Evolutionary conservation across 257 asterid genomes (phyloP), one percentile per base, ranked within the genome.

Genomic region (Ilex asprella): DNA sequence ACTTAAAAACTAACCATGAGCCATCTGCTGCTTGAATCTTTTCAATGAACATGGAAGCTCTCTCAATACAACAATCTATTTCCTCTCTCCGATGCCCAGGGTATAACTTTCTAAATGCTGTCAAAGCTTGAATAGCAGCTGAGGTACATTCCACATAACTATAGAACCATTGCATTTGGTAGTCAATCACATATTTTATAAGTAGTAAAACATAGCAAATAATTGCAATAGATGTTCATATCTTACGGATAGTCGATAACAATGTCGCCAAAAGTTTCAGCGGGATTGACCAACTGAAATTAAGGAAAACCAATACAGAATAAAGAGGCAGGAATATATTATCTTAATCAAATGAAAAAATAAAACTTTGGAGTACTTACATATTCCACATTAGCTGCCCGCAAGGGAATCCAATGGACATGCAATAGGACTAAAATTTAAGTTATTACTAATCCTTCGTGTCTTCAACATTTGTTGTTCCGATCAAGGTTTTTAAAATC

Each of bases 181-280:
- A 21, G 65, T 46, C 30, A 62, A 69, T 67, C 31, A 60, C 55
- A 51, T 30, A 32, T 39, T 49, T 53, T 21, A 21, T 21, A 21
- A 21, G 54, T 49, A 11, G 16, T 15, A 12, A 15, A 12, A 11
- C 54, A 49, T 3, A 32, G 67, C 27, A 39, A 64, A 49, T 3
- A 43, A 65, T 49, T 60, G 69, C 62, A 75, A 39, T 67, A 29
- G 65, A 68, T 31, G 69, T 75, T 76, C 63, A 61, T 56, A 65
- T 81, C 99, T 89, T 85, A 93, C 97, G 97, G 94, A 72, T 92
- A 92, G 75, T 92, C 99, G 75, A 92, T 92, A 67, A 89, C 96
- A 63, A 92, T 93, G 79, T 93, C 97, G n/a, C 99, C 99, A 78
- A 93, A 93, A 59, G 99, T 93, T 79, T 93, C 99, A 68, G 99